Evolutionary conservation across 1,284 basidiomycete species (phyloP), one percentile per base, ranked within the genome.

Genomic region (Ceratobasidium sp.): DNA sequence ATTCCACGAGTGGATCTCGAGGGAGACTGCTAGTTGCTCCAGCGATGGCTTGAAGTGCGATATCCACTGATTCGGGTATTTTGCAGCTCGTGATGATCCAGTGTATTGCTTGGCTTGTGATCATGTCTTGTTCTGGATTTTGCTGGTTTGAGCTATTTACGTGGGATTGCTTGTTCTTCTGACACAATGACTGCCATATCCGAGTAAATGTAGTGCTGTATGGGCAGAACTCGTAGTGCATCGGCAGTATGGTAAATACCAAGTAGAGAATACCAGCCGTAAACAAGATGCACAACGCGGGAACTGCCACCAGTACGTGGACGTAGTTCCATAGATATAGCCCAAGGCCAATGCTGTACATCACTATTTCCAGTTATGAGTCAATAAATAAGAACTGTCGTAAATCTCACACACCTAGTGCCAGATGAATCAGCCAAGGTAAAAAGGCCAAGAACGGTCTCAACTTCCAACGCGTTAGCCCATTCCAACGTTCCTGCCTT

Each of bases 381-480:
- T 28, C 26, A 10, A 4, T 28, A 23, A 5, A 10, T 28, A 28
- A 33, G 23, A 28, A 61, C 58, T 26, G 7, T n/a, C n/a, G n/a
- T n/a, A n/a, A n/a, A n/a, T n/a, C n/a, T n/a, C n/a, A 69, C 68
- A 55, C 28, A 70, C 68, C 12, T 13, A 70, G 33, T 13, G 68
- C 68, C 20, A 70, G 23, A 40, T 70, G 68, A 15, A 70, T 70
- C n/a, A 70, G 9, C 28, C 28, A 70, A n/a, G 68, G 68, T 18
- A 70, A 56, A 39, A 70, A 39, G n/a, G 39, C 51, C 26, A 70
- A 20, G 1, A 70, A n/a, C 33, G 55, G 26, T 39, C 39, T 49
- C 68, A 70, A 55, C 39, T 56, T 70, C 68, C 68, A 70, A 46
- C 39, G 68, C 13, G 33, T 51, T 4, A 70, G 46, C n/a, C 46